A percentile compares a stretch with the other conserved stretches of the same genome.
phyloP scores from a whole-genome alignment of 345 rosid genomes.

The Aquilaria yunnanensis region DNA sequence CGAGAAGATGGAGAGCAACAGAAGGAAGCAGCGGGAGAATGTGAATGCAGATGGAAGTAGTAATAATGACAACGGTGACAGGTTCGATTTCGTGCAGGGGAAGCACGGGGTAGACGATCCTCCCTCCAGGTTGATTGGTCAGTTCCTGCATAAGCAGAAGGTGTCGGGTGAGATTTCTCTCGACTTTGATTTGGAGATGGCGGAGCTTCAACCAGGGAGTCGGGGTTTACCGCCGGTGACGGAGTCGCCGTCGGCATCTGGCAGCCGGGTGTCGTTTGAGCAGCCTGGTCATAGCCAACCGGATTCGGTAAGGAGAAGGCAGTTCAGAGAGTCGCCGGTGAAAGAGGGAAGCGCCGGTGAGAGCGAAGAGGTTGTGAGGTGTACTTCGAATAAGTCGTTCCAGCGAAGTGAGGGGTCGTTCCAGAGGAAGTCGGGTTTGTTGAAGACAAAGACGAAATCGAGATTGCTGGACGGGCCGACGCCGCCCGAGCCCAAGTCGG shows the following conservation, averaged over 20 bases:
- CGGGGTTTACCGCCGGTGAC: conserved; percentile 23
- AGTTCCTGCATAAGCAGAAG: conserved; percentile 45
- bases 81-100: conserved; percentile 27
- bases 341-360: conserved; percentile 4
- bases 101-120: conserved; percentile 24
- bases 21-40: conserved; percentile 6
- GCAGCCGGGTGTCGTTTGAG: conserved; percentile 6
- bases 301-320: conserved; percentile 15
- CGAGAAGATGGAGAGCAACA: conserved; percentile 9
- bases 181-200: conserved; percentile 44
- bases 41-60: conserved; percentile 2
- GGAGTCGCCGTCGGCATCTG: conserved; percentile 22
- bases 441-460: conserved; percentile 27
- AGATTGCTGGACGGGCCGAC: conserved; percentile 31
- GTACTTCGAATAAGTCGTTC: conserved; percentile 30
- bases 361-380: conserved; percentile 34
- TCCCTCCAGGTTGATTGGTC: conserved; percentile 36
- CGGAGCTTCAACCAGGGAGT: conserved; percentile 25
- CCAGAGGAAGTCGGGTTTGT: conserved; percentile 26
- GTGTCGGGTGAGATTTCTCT: conserved; percentile 45
- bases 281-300: conserved; percentile 2
- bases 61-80: conserved; percentile 1
- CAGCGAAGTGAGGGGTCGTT: conserved; percentile 24
- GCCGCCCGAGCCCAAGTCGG: conserved; percentile 8
- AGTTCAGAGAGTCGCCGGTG: conserved; percentile 14